Base-by-base conservation (phyloP, 2,329 filamentous ascomycete species). In the Aspergillus sergii region DNA sequence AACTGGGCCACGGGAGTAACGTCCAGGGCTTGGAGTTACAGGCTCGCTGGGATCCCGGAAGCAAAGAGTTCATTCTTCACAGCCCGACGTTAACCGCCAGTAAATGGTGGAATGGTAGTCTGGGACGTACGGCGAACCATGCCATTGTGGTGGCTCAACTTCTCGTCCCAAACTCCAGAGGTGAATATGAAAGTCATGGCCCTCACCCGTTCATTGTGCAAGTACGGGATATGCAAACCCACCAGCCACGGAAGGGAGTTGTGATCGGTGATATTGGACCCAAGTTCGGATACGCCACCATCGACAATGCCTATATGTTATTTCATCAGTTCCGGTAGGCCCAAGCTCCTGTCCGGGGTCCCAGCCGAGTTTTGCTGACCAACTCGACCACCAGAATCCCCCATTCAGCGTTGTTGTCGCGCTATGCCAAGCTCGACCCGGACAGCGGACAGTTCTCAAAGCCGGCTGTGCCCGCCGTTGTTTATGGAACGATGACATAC, bases 51-150 rank as follows among this genome's bases (percentile, higher is more conserved):
- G 79, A 84, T 66, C 75, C 75, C 2, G 68, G 74, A 32, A 74
- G 73, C 9, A 80, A 81, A 62, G 79, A 83, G 41, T 85, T 85
- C 63, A 73, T 81, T 41, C 74, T 85, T 11, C 82, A 85, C 69
- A 84, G 81, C 64, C 83, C 83, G 12, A 81, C 80, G 23, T 70
- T 85, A 32, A 85, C 83, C 0, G 80, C 83, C 2, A 83, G 80
- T 66, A 85, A 85, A 71, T 85, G 82, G 82, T 85, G 83, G 83
- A 85, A 85, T 70, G 83, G 83, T 0, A 78, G 79, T 1, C 77
- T 85, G 73, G 83, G 83, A 4, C 74, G 82, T 32, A 83, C 82
- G 14, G 83, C 83, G 14, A 84, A 83, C 60, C 82, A 85, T 75
- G 80, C 83, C 41, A 84, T 85, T 64, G 82, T 85, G 1, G 81